phyloP scores from a whole-genome alignment of 176 grass and related monocot genomes.

The Tuctoria greenei region DNA sequence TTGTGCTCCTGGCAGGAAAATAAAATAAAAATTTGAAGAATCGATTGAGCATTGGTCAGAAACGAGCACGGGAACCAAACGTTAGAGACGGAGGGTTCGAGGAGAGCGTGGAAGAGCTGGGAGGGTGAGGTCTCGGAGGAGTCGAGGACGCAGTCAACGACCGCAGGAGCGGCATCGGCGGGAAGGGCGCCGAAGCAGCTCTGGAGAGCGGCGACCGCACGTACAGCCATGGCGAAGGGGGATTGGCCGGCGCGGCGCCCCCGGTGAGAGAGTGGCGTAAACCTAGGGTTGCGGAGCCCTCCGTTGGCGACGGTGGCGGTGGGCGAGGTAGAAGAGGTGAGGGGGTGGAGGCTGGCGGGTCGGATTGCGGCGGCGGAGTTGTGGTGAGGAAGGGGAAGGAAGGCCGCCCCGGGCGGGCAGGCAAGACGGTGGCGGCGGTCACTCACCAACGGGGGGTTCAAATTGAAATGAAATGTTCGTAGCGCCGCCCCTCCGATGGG shows the following conservation, averaged over 20 bases:
- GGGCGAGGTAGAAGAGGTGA: too few relatives aligned
- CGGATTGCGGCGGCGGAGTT: too few relatives aligned
- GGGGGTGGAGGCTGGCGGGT: too few relatives aligned
- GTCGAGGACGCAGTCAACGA: conserved; percentile 78
- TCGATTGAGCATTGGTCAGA: not conserved
- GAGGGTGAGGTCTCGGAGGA: conserved; percentile 49
- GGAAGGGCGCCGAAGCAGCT: conserved; percentile 60
- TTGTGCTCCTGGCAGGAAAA: not conserved
- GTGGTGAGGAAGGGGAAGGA: too few relatives aligned
- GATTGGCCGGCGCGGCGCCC: not conserved
- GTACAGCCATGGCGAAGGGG: conserved; percentile 16
- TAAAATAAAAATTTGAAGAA: not conserved
- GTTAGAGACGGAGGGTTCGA: conserved; percentile 45
- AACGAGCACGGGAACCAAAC: not conserved
- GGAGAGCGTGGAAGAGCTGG: conserved; percentile 68
- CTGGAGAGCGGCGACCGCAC: conserved; percentile 52
- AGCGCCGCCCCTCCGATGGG: too few relatives aligned
- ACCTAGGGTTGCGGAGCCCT: too few relatives aligned
- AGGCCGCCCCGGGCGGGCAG: too few relatives aligned
- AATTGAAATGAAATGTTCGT: too few relatives aligned
- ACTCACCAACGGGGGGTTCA: too few relatives aligned
- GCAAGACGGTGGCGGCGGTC: too few relatives aligned
- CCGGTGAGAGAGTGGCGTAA: too few relatives aligned
- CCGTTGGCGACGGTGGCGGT: too few relatives aligned
- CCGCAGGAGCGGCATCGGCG: conserved; percentile 44